Percentiles rank a stretch among this genome's conserved stretches.
Conservation (phyloP, 31 red algal genomes). For the Asparagopsis taxiformis region DNA sequence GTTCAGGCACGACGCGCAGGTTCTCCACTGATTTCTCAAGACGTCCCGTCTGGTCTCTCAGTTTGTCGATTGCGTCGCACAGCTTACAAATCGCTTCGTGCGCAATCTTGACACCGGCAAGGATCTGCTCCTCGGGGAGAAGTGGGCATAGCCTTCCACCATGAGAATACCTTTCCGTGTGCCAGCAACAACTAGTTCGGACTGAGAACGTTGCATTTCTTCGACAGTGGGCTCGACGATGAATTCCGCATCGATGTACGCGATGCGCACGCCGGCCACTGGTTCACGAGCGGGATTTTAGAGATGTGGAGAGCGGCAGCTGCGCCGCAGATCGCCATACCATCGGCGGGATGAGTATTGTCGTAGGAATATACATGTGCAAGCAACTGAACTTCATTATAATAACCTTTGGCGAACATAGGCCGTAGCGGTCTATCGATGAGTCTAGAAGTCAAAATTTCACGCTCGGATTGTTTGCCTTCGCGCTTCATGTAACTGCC, state of each 20-base stretch:
- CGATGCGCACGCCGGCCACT: constrained; percentile 73
- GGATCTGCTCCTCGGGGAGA: constrained; percentile 72
- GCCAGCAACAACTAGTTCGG: constrained; percentile 85
- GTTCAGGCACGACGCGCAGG: constrained; percentile 7
- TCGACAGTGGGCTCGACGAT: constrained; percentile 70
- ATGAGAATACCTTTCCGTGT: constrained; percentile 77
- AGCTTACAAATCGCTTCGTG: constrained; percentile 59
- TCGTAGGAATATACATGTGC: constrained; percentile 87
- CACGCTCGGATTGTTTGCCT: constrained; percentile 63
- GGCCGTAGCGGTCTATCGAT: constrained; percentile 94
- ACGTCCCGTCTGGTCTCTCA: constrained; percentile 21
- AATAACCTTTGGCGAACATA: constrained; percentile 81
- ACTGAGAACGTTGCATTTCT: constrained; percentile 28
- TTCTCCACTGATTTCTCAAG: constrained; percentile 21
- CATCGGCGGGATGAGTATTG: constrained; percentile 50
- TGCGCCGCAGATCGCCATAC: constrained; percentile 68
- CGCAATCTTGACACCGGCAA: constrained; percentile 60
- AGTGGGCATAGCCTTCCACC: constrained; percentile 83
- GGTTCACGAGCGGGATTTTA: constrained; percentile 75
- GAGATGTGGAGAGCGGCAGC: constrained; percentile 80
- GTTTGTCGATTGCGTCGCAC: constrained; percentile 65
- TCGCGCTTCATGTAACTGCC: constrained; percentile 88
- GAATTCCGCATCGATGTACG: constrained; percentile 48
- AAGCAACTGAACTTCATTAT: constrained; percentile 82
- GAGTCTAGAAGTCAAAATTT: constrained; percentile 77